Evolutionary conservation across 352 stramenopile species (phyloP).

Genomic region (Albugo laibachii): DNA sequence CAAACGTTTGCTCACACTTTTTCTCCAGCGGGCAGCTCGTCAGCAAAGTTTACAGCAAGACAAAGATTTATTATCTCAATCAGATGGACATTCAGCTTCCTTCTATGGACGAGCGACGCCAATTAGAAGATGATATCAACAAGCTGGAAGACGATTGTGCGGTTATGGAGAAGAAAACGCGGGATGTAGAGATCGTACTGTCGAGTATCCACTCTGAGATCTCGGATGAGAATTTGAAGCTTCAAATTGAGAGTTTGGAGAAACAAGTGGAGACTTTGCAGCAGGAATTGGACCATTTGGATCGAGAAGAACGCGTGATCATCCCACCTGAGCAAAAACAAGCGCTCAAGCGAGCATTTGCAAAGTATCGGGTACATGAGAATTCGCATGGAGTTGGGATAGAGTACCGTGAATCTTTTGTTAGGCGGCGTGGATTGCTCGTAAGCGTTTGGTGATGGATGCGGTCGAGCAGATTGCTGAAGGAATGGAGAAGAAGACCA

Average conservation of each 20-base stretch:
- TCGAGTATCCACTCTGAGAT: constrained; percentile 33
- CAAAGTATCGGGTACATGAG: constrained; percentile 31
- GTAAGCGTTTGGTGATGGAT: constrained; percentile 63
- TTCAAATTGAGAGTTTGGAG: constrained; percentile 19
- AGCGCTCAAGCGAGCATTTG: constrained; percentile 40
- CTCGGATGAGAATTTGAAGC: constrained; percentile 39
- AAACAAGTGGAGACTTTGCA: constrained; percentile 18
- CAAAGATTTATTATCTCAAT: constrained; percentile 73
- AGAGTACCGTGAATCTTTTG: neutral
- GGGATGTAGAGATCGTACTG: constrained; percentile 21
- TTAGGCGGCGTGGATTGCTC: constrained; percentile 43
- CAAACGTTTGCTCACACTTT: neutral
- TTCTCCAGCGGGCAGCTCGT: constrained; percentile 24
- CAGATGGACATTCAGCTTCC: constrained; percentile 39
- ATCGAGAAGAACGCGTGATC: constrained; percentile 16
- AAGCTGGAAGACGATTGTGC: constrained; percentile 20
- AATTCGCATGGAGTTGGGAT: neutral
- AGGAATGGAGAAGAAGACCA: constrained; percentile 68
- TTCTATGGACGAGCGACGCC: constrained; percentile 18
- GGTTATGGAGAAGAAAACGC: constrained; percentile 30
- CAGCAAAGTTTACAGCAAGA: constrained; percentile 62
- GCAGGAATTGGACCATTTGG: constrained; percentile 25
- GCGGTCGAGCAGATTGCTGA: constrained; percentile 59
- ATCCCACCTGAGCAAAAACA: constrained; percentile 45
- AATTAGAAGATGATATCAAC: constrained; percentile 35